Evolutionary conservation across 345 rosid genomes (phyloP).

Genomic region (Erysimum cheiranthoides): DNA sequence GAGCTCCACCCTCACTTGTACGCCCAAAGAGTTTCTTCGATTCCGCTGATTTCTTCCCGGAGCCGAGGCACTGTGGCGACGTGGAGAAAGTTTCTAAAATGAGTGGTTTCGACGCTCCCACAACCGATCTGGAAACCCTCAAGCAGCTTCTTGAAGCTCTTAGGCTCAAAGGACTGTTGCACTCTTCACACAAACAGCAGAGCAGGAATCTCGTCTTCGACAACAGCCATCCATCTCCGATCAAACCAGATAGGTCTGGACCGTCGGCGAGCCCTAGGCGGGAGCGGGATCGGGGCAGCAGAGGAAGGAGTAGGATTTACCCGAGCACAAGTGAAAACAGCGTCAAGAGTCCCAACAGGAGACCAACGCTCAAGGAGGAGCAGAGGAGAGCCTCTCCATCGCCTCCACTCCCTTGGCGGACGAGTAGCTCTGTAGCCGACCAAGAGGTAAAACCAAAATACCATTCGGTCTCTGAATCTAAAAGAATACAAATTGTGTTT

Average conservation of each 20-base stretch:
- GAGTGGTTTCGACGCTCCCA: slow-evolving; percentile 77
- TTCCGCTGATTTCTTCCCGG: slow-evolving; percentile 88
- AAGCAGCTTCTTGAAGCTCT: slow-evolving; percentile 88
- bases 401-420: slow-evolving; percentile 41
- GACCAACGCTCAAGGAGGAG: slow-evolving; percentile 51
- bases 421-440: slow-evolving; percentile 48
- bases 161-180: slow-evolving; percentile 93
- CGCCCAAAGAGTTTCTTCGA: slow-evolving; percentile 67
- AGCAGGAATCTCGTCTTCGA: slow-evolving; percentile 58
- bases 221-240: slow-evolving; percentile 30
- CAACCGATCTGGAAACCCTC: slow-evolving; percentile 83
- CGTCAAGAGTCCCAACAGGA: slow-evolving; percentile 58
- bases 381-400: slow-evolving; percentile 52
- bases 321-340: slow-evolving; percentile 23
- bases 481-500: no score
- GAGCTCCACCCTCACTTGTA: slow-evolving; percentile 45
- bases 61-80: slow-evolving; percentile 49
- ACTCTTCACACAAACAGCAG: slow-evolving; percentile 47
- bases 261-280: slow-evolving; percentile 42
- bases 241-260: slow-evolving; percentile 55
- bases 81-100: slow-evolving; percentile 60
- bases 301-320: slow-evolving; percentile 45
- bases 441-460: slow-evolving; percentile 54
- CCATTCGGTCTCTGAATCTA: no score
- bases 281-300: slow-evolving; percentile 52